Conservation (phyloP, 2,329 filamentous ascomycete species). For the Aspergillus aculeatus region DNA sequence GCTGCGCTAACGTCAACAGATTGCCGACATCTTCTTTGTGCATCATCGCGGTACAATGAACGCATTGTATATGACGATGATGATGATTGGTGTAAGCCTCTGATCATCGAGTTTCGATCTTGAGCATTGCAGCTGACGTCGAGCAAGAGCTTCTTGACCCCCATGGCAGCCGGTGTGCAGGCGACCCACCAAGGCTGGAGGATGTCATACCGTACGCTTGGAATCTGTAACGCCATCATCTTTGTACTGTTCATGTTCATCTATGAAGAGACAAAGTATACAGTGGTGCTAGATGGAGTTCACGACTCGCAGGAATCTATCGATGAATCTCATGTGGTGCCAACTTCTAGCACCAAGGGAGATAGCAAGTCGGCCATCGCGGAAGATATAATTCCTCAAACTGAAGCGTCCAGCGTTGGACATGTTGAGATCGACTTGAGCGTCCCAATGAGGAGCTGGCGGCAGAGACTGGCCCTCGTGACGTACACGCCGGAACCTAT, state of each 20-base stretch:
- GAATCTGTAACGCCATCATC: slow-evolving; percentile 31
- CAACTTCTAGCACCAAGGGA: neutral
- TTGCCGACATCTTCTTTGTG: slow-evolving; percentile 52
- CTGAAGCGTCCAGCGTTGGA: slow-evolving; percentile 10
- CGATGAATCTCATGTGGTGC: neutral
- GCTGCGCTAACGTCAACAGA: slow-evolving; percentile 18
- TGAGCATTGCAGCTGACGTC: neutral
- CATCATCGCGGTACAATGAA: slow-evolving; percentile 54
- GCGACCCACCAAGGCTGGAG: slow-evolving; percentile 36
- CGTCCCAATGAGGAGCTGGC: slow-evolving; percentile 29
- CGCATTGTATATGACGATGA: slow-evolving; percentile 47
- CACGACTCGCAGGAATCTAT: neutral
- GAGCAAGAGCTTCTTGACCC: slow-evolving; percentile 31
- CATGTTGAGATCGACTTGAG: slow-evolving; percentile 27
- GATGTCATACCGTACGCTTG: slow-evolving; percentile 37
- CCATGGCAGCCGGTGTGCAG: slow-evolving; percentile 36
- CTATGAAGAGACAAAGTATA: slow-evolving; percentile 41
- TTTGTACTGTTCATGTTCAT: slow-evolving; percentile 33
- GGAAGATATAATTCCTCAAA: slow-evolving; percentile 10
- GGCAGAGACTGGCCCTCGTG: slow-evolving; percentile 24
- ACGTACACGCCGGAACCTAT: slow-evolving; percentile 28
- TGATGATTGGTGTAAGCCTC: slow-evolving; percentile 36
- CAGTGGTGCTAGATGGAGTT: slow-evolving; percentile 18
- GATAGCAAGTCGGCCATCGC: slow-evolving; percentile 7
- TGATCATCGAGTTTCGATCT: slow-evolving; percentile 20